A percentile compares a stretch with the other conserved stretches of the same genome.
phyloP scores from a whole-genome alignment of 225 moss, liverwort and hornwort genomes.

The Sphagnum tenellum region DNA sequence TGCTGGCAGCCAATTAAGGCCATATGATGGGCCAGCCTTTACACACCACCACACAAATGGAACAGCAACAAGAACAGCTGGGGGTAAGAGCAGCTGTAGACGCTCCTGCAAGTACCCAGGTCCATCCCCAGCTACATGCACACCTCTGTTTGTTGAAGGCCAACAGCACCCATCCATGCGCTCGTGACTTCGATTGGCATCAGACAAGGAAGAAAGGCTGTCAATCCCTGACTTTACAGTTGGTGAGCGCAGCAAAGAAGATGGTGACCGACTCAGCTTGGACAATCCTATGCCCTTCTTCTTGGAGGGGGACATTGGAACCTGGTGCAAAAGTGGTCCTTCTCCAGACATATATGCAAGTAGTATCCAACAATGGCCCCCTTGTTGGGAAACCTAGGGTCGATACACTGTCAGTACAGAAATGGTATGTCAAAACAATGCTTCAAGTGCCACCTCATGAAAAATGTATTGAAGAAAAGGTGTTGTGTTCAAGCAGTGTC shows the following conservation, averaged over 20 bases:
- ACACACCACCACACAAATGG: constrained; percentile 92
- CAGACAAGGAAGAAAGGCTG: constrained; percentile 64
- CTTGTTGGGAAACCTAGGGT: too few relatives aligned
- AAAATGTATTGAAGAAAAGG: too few relatives aligned
- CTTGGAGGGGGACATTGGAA: too few relatives aligned
- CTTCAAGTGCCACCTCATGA: too few relatives aligned
- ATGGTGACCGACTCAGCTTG: constrained; percentile 81
- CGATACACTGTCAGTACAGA: too few relatives aligned
- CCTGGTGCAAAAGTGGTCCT: too few relatives aligned
- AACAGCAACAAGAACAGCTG: constrained; percentile 60
- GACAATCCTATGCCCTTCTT: constrained; percentile 42
- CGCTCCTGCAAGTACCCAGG: constrained; percentile 38
- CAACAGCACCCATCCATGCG: constrained; percentile 24
- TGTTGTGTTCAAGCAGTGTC: too few relatives aligned
- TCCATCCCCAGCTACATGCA: constrained; percentile 20
- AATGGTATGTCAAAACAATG: too few relatives aligned
- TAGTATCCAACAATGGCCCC: too few relatives aligned
- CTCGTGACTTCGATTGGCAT: constrained; percentile 60
- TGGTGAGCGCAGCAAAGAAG: constrained; percentile 72
- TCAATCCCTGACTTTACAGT: constrained; percentile 85
- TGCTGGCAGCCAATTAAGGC: constrained; percentile 50
- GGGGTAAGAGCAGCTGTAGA: constrained; percentile 67
- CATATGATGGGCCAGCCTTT: constrained; percentile 64
- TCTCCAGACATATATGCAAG: too few relatives aligned
- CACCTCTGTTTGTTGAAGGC: constrained; percentile 34